Percentiles rank a stretch among this genome's conserved stretches.
Evolutionary conservation across 2,329 filamentous ascomycete species (phyloP).

Genomic region (Gremmenia infestans): DNA sequence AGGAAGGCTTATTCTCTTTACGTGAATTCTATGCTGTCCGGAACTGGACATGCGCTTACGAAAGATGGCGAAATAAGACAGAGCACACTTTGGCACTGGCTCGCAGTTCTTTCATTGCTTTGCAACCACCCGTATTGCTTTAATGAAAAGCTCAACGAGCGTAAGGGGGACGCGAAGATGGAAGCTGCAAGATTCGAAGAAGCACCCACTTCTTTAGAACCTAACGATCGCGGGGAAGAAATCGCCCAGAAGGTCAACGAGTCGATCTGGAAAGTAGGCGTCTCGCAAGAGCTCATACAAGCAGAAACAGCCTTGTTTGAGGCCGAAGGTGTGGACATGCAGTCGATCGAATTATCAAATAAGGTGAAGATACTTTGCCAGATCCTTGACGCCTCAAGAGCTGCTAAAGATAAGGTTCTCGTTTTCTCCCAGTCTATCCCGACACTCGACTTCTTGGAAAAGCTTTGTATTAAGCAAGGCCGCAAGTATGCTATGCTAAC

Average conservation of each 20-base stretch:
- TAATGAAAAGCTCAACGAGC: slow-evolving; percentile 41
- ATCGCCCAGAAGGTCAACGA: slow-evolving; percentile 19
- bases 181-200: not conserved
- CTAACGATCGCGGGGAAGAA: slow-evolving; percentile 12
- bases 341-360: slow-evolving; percentile 53
- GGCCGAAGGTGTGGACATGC: slow-evolving; percentile 27
- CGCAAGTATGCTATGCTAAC: slow-evolving; percentile 59
- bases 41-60: slow-evolving; percentile 17
- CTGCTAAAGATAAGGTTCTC: slow-evolving; percentile 66
- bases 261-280: slow-evolving; percentile 25
- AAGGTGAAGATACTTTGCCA: slow-evolving; percentile 63
- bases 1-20: slow-evolving; percentile 53
- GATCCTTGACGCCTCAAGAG: slow-evolving; percentile 63
- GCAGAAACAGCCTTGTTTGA: slow-evolving; percentile 35
- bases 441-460: slow-evolving; percentile 65
- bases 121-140: slow-evolving; percentile 47
- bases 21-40: slow-evolving; percentile 35
- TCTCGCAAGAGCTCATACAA: slow-evolving; percentile 28
- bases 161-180: slow-evolving; percentile 28
- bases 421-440: slow-evolving; percentile 72
- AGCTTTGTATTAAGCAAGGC: slow-evolving; percentile 45
- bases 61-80: slow-evolving; percentile 34
- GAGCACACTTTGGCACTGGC: slow-evolving; percentile 48
- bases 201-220: not conserved
- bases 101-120: slow-evolving; percentile 4